These are phyloP conservation scores for Zymoseptoria brevis DNA, from an alignment of 2,329 filamentous ascomycete genomes.

Conservation along the genomic window DNA sequence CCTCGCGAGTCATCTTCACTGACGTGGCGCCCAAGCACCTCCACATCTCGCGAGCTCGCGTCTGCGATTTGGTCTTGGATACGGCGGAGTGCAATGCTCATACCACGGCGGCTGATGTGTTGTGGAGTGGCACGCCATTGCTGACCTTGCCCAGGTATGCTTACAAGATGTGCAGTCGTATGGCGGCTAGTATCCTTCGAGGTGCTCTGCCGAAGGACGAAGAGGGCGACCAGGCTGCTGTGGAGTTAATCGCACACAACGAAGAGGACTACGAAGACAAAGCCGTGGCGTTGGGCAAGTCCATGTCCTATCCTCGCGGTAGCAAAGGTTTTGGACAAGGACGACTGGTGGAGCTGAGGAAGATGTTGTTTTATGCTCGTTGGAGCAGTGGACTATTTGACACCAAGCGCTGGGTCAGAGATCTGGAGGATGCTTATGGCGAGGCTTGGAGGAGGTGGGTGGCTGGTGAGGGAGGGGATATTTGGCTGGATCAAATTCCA, in stretches of 20 bases:
- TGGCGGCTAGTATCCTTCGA: constrained; percentile 89
- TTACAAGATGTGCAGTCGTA: constrained; percentile 98
- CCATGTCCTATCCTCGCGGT: constrained; percentile 50
- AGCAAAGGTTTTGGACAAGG: constrained; percentile 40
- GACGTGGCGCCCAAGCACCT: constrained; percentile 92
- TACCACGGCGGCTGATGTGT: constrained; percentile 89
- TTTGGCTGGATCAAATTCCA: constrained; percentile 55
- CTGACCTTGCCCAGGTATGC: constrained; percentile 83
- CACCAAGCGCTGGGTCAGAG: constrained; percentile 80
- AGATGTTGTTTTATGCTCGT: constrained; percentile 71
- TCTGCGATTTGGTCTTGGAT: constrained; percentile 92
- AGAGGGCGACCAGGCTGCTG: constrained; percentile 59
- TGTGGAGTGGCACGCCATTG: constrained; percentile 93
- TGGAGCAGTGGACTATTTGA: constrained; percentile 87
- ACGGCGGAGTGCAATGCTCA: constrained; percentile 98
- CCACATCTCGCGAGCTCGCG: constrained; percentile 83
- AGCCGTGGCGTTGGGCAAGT: constrained; percentile 59
- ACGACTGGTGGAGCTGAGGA: constrained; percentile 68
- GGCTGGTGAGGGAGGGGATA: constrained; percentile 78
- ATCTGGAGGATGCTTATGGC: constrained; percentile 82
- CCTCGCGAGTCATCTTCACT: constrained; percentile 82
- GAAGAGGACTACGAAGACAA: constrained; percentile 80
- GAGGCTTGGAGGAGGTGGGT: constrained; percentile 88
- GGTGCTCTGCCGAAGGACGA: constrained; percentile 70
- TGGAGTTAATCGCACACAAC: constrained; percentile 66